Conservation (phyloP, 768 basidiomycete genomes). For the Mrakia frigida region DNA sequence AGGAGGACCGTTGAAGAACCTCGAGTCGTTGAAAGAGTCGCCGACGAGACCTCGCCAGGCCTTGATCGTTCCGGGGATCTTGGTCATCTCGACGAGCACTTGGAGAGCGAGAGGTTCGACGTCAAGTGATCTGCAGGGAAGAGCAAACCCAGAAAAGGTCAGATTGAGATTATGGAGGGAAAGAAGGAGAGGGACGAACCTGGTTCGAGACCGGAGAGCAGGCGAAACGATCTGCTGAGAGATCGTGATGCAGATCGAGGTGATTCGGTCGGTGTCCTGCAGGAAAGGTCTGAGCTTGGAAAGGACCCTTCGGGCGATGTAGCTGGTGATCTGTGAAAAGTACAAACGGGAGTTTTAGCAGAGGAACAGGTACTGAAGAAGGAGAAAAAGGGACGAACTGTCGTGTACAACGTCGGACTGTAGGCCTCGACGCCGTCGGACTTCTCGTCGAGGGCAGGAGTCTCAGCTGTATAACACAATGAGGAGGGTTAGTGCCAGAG, state of each 20-base stretch:
- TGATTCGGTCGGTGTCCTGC: constrained; percentile 75
- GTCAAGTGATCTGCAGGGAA: constrained; percentile 64
- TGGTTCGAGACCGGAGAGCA: constrained; percentile 68
- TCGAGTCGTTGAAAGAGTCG: constrained; percentile 77
- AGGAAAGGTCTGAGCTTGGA: constrained; percentile 74
- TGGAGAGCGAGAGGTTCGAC: constrained; percentile 62
- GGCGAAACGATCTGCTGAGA: constrained; percentile 78
- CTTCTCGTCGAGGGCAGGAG: constrained; percentile 55
- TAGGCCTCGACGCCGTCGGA: neutral
- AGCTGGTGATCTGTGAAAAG: constrained; percentile 59
- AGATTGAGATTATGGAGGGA: neutral
- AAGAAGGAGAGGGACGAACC: constrained; percentile 30
- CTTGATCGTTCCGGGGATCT: constrained; percentile 68
- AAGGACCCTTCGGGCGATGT: constrained; percentile 62
- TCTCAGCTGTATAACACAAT: neutral
- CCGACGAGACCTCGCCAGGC: constrained; percentile 74
- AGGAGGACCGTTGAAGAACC: constrained; percentile 73
- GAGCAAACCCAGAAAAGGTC: constrained; percentile 29
- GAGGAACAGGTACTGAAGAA: neutral
- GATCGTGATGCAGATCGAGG: constrained; percentile 72
- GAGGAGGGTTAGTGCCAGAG: neutral
- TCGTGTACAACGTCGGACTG: constrained; percentile 2
- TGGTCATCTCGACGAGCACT: constrained; percentile 72
- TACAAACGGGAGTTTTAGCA: neutral
- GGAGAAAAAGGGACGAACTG: neutral